Evolutionary conservation across 352 stramenopile species (phyloP), one percentile per base, ranked within the genome.

Genomic region (Phytophthora constricta): DNA sequence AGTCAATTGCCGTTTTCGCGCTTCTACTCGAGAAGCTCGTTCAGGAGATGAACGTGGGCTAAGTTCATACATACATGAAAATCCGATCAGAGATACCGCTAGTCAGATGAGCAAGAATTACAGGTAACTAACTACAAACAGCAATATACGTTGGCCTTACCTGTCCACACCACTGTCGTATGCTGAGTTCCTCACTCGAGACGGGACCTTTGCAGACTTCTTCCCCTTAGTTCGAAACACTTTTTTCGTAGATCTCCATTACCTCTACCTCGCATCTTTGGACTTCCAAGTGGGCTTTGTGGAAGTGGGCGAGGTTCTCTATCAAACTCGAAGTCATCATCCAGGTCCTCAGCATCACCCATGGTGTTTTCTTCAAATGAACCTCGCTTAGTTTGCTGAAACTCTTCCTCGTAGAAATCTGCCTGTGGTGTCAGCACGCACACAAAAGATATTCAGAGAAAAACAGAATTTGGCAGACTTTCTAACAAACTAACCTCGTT

Each of bases 271-370:
- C 82, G 73, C 23, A 74, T 58, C 54, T 93, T 94, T 16, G 82
- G 84, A 45, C 85, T 93, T 8, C 68, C 53, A 9, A 79, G 70
- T 48, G 82, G 82, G 34, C 78, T 93, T 60, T 77, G 71, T 17
- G 73, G 57, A 19, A 78, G 65, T 22, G 65, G 62, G 22, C 75
- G 77, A 48, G 76, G 75, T 47, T 96, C 87, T 19, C 88, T 67
- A 68, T 97, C 89, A 66, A 97, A 97, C 51, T 96, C 89, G 54
- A 96, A 96, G 54, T 97, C 89, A 52, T 97, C 89, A 61, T 97
- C 89, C 25, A 73, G 72, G 66, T 97, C 89, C 45, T 96, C 89
- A 14, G 69, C 31, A 68, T 96, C 89, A 31, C 79, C 87, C 49
- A 91, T 68, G 2, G 74, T 65, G 34, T 88, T 90, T 33, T 95